Base-by-base conservation (phyloP, 805 yeast genomes). In the Lipomyces orientalis region DNA sequence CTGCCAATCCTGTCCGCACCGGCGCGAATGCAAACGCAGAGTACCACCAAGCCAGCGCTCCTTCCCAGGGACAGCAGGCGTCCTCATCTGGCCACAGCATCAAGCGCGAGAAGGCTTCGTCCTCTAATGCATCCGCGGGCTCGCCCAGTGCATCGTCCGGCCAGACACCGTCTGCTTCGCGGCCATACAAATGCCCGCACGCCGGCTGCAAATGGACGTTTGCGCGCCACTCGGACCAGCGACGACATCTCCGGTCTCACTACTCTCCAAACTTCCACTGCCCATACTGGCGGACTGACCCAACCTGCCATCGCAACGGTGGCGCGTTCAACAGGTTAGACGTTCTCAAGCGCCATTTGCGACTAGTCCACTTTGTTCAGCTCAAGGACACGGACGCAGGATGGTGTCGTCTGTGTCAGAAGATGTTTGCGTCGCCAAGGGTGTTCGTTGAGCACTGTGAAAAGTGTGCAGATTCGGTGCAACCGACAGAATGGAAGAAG, bases 261-360 rank as follows among this genome's bases (percentile, higher is more conserved):
- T 82, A 83, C 55, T 82, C 85, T 60, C 93, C 93, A 2, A 83
- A 82, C 66, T 86, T 86, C 73, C 88, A 85, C 70, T 90, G 94
- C 75, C 94, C 94, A 2, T 90, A 83, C 78, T 89, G 90, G 90
- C 82, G 82, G 64, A 80, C 83, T 33, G 90, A 87, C 71, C 87
- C 88, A 3, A 85, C 90, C 6, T 90, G 93, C 75, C 95, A 90
- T 76, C 82, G 90, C 64, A 89, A 88, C 71, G 91, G 90, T 25
- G 93, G 94, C 16, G 85, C 91, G 0, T 90, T 90, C 78, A 87
- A 86, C 73, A 81, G 95, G 57, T 78, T 89, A 67, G 95, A 90
- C 74, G 93, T 90, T 37, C 79, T 90, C 70, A 90, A 90, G 71
- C 82, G 95, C 57, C 95, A 90, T 77, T 79, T 90, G 64, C 82